A percentile compares a stretch with the other conserved stretches of the same genome.
These are phyloP conservation scores for Artemisia argyi DNA, from an alignment of 129 eudicot genomes.

Conservation along the genomic window DNA sequence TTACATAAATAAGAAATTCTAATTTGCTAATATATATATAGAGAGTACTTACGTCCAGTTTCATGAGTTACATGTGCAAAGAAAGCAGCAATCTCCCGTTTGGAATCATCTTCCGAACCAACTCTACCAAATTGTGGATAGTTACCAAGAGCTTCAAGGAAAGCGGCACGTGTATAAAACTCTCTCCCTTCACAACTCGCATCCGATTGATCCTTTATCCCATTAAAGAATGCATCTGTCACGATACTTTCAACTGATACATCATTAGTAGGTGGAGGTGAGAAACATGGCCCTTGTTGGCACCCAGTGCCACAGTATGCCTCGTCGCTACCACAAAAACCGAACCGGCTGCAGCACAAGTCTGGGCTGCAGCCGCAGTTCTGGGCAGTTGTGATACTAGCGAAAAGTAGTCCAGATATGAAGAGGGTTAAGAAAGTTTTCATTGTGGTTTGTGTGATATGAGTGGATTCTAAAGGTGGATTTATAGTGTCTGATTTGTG, in stretches of 20 bases:
- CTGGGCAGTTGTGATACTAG: conserved; percentile 27
- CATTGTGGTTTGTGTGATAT: conserved; percentile 19
- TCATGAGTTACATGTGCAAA: conserved; percentile 54
- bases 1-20: too few relatives aligned
- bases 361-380: conserved; percentile 36
- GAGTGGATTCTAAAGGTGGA: too few relatives aligned
- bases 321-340: conserved; percentile 31
- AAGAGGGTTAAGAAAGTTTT: conserved; percentile 14
- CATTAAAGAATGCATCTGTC: conserved; percentile 40
- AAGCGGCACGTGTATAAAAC: conserved; percentile 27
- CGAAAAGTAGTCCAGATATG: conserved; percentile 12
- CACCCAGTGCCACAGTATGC: conserved; percentile 36
- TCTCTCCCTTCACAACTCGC: conserved; percentile 31
- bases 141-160: conserved; percentile 29
- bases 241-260: conserved; percentile 36
- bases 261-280: conserved; percentile 16
- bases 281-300: conserved; percentile 30
- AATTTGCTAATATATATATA: background rate
- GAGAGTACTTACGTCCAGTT: conserved; percentile 40
- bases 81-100: conserved; percentile 50
- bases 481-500: too few relatives aligned
- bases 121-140: conserved; percentile 36
- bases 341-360: conserved; percentile 31
- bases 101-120: conserved; percentile 44
- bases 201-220: conserved; percentile 28